Conservation (phyloP, 164 flowering plant genomes). For the Aristolochia fimbriata region DNA sequence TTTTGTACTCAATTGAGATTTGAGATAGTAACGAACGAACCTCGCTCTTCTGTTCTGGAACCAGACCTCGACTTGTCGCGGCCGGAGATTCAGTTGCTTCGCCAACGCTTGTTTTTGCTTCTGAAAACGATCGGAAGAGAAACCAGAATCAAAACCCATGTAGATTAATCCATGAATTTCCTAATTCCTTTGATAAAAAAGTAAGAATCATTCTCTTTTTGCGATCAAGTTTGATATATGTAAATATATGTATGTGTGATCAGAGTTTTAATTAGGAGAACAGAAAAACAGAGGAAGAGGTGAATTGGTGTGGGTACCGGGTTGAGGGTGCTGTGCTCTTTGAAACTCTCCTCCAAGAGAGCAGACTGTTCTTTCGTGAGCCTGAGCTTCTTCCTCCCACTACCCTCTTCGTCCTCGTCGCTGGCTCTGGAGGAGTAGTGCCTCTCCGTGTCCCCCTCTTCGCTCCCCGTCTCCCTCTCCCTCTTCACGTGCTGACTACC, state of each 20-base stretch:
- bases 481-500: constrained; percentile 37
- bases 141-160: neutral
- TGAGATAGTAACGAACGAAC: no score
- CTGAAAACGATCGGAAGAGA: constrained; percentile 23
- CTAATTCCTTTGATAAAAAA: neutral
- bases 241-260: no score
- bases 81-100: constrained; percentile 58
- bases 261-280: no score
- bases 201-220: neutral
- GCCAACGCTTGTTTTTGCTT: constrained; percentile 89
- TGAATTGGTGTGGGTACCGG: constrained; percentile 40
- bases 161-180: neutral
- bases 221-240: no score
- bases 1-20: no score
- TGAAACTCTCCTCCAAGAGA: constrained; percentile 82
- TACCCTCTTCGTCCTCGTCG: constrained; percentile 79
- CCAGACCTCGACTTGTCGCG: constrained; percentile 92
- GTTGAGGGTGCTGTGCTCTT: constrained; percentile 75
- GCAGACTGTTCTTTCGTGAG: constrained; percentile 85
- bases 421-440: constrained; percentile 32
- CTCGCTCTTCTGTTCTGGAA: constrained; percentile 92
- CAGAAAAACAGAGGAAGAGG: no score
- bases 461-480: constrained; percentile 48
- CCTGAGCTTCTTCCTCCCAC: constrained; percentile 71
- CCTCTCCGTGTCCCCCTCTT: constrained; percentile 32